Evolutionary conservation across 176 grass and related monocot genomes (phyloP), one percentile per base, ranked within the genome.

Genomic region (Hsuehochloa calcarea): DNA sequence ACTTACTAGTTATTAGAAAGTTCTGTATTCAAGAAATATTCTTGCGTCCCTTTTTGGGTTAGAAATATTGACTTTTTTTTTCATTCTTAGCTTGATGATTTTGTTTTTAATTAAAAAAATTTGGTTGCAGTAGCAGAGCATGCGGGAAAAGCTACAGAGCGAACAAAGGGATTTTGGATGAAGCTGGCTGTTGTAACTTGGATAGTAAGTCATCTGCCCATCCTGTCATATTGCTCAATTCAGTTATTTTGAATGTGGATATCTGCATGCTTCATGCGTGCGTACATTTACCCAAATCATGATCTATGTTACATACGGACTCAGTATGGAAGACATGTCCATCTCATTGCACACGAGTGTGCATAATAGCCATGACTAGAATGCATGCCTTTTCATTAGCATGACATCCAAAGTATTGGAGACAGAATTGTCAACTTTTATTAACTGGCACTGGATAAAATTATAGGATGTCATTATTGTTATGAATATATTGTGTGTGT

Each of bases 111-210:
- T 15, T 69, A 13, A 78, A 67, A 86, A 41, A 76, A 87, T 79
- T 78, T 78, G 15, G 29, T 72, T 75, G 71, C 74, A 77, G 72
- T 41, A 73, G 15, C 12, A 64, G 59, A 26, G 14, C 12, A 3
- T 43, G 61, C 31, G 70, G 20, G 63, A 19, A 44, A 75, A 54
- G 3, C 1, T 8, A 51, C 68, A 75, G 77, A 70, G 16, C 68
- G 63, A 56, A 79, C 94, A 50, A 38, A 69, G 17, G 88, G 90
- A 49, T 88, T 84, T 92, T 92, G 85, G 73, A 92, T 74, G 88
- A 86, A 82, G 68, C 52, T 92, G 23, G 90, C 82, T 94, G 88
- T 94, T 84, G 69, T 90, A 81, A 94, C 83, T 85, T 97, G 92
- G 94, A 94, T 79, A 58, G 94, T 94, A 94, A 84, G 86, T 89